Percentiles rank a stretch among this genome's conserved stretches.
phyloP scores from a whole-genome alignment of 2,329 filamentous ascomycete genomes.

The Apiospora kogelbergensis region DNA sequence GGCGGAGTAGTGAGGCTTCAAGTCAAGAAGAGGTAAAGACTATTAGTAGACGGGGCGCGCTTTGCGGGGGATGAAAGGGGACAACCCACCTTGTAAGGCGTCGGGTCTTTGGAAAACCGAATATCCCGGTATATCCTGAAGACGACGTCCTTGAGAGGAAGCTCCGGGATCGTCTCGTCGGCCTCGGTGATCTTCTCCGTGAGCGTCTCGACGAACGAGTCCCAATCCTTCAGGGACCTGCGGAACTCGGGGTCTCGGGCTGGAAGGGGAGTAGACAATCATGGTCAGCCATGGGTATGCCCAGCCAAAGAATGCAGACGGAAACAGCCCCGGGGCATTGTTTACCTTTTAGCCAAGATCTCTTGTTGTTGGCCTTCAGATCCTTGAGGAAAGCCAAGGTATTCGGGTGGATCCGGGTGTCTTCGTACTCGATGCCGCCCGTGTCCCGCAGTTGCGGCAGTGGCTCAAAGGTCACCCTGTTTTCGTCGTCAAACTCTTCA shows the following conservation, averaged over 20 bases:
- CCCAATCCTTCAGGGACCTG: slow-evolving; percentile 76
- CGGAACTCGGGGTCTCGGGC: slow-evolving; percentile 80
- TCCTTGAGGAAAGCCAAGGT: slow-evolving; percentile 58
- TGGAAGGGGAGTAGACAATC: slow-evolving; percentile 34
- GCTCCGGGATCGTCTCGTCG: slow-evolving; percentile 82
- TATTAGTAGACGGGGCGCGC: slow-evolving; percentile 15
- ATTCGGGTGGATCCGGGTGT: slow-evolving; percentile 55
- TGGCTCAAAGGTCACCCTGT: slow-evolving; percentile 41
- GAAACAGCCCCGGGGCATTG: background rate
- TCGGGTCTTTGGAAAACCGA: slow-evolving; percentile 79
- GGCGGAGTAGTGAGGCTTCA: slow-evolving; percentile 75
- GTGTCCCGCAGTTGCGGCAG: slow-evolving; percentile 40
- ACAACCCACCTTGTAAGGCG: slow-evolving; percentile 76
- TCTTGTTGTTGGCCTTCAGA: slow-evolving; percentile 58
- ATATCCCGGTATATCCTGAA: slow-evolving; percentile 88
- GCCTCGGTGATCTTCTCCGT: slow-evolving; percentile 68
- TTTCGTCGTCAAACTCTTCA: slow-evolving; percentile 33
- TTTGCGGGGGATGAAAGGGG: slow-evolving; percentile 9
- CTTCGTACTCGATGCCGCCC: slow-evolving; percentile 48
- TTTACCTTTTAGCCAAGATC: slow-evolving; percentile 58
- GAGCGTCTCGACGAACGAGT: slow-evolving; percentile 72
- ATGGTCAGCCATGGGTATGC: slow-evolving; percentile 5
- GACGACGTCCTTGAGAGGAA: slow-evolving; percentile 81
- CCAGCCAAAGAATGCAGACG: background rate
- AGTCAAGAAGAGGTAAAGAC: slow-evolving; percentile 6